These are phyloP conservation scores for Leccinum boreale DNA, from an alignment of 768 basidiomycete species.

Conservation along the genomic window DNA sequence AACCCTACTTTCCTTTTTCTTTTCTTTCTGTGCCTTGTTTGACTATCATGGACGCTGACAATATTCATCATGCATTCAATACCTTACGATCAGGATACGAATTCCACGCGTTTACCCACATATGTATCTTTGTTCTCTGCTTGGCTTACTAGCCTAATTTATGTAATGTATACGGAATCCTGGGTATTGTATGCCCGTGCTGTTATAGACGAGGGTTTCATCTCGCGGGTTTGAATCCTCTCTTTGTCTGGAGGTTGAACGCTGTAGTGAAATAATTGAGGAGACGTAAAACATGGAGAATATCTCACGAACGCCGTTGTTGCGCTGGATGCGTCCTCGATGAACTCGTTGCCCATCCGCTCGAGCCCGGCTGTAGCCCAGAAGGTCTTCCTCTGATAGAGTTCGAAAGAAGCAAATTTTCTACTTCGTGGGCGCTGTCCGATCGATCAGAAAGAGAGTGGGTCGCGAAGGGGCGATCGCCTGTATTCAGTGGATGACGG, in stretches of 20 bases:
- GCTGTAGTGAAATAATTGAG: slow-evolving; percentile 28
- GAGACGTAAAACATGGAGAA: background rate
- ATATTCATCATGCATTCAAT: slow-evolving; percentile 10
- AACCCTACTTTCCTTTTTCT: slow-evolving; percentile 1
- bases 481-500: slow-evolving; percentile 42
- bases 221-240: slow-evolving; percentile 47
- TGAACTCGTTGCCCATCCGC: slow-evolving; percentile 37
- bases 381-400: slow-evolving; percentile 16
- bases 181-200: background rate
- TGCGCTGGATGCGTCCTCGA: slow-evolving; percentile 22
- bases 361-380: slow-evolving; percentile 22
- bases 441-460: slow-evolving; percentile 54
- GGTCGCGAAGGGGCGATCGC: slow-evolving; percentile 43
- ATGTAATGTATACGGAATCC: slow-evolving; percentile 12
- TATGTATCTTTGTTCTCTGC: slow-evolving; percentile 23
- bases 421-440: slow-evolving; percentile 71
- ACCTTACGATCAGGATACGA: slow-evolving; percentile 6
- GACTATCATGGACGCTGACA: slow-evolving; percentile 10
- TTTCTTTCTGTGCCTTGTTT: slow-evolving; percentile 1
- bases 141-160: slow-evolving; percentile 11
- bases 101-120: slow-evolving; percentile 4
- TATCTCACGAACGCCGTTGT: slow-evolving; percentile 25
- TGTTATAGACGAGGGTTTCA: slow-evolving; percentile 2
- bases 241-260: slow-evolving; percentile 41
- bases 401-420: slow-evolving; percentile 50